Evolutionary conservation across 2,329 filamentous ascomycete species (phyloP), one percentile per base, ranked within the genome.

Genomic region (Annulohypoxylon truncatum): DNA sequence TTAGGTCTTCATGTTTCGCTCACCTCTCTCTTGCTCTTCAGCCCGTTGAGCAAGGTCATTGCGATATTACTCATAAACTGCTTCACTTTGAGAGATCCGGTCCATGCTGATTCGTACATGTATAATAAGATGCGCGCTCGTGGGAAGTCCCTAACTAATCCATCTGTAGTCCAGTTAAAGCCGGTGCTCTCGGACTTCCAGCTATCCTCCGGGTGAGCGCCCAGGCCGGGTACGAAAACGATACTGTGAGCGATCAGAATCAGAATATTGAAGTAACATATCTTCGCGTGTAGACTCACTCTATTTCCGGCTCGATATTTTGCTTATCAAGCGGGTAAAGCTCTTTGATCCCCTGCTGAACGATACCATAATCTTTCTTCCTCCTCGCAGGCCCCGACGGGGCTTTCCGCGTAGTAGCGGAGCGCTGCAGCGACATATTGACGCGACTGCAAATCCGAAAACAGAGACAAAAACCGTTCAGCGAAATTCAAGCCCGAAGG

Each of bases 141-240:
- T 0, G 79, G 80, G 51, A 82, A 82, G 55, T 82, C 80, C 53
- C 76, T 75, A 6, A 73, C 71, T 2, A 82, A 65, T 0, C 78
- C 79, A 38, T 81, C 77, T 9, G 72, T 79, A 0, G 77, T 77
- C 80, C 80, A 82, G 67, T 81, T 82, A 52, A 82, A 82, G 10
- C 74, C 73, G 0, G 77, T 77, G 9, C 66, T 75, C 22, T 72
- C 72, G 1, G 79, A 81, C 54, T 75, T 78, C 76, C 79, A 82
- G 53, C 80, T 81, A 1, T 78, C 71, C 22, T 78, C 72, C 1
- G 80, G 80, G 52, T 80, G 68, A 6, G 80, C 79, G 1, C 78
- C 80, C 10, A 82, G 64, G 1, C 80, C 80, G 1, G 80, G 79
- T 0, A 82, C 79, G 10, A 81, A 79, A 1, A 82, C 77, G 29